Evolutionary conservation across 495 filamentous ascomycete species (phyloP).

Genomic region (Talaromyces wortmannii): DNA sequence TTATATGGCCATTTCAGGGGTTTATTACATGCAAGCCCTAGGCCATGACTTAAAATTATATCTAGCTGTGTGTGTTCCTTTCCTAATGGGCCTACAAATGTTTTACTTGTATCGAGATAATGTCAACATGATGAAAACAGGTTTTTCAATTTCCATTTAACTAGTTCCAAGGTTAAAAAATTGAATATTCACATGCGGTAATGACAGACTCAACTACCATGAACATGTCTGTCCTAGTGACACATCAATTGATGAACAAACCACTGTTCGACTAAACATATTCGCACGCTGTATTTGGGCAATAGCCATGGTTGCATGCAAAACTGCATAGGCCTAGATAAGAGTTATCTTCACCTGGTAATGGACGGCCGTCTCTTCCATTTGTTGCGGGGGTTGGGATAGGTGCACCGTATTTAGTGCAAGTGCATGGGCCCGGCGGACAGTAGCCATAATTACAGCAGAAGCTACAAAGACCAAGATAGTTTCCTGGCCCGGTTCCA

Average conservation of each 20-base stretch:
- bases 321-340: slow-evolving; percentile 13
- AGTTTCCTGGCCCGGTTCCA: slow-evolving; percentile 12
- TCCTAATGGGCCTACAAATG: background rate
- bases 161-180: background rate
- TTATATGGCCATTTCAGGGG: background rate
- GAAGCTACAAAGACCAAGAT: slow-evolving; percentile 12
- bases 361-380: slow-evolving; percentile 4
- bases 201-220: background rate
- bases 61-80: background rate
- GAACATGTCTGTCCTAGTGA: background rate
- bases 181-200: background rate
- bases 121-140: background rate
- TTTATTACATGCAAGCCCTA: background rate
- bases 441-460: slow-evolving; percentile 13
- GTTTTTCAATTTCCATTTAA: background rate
- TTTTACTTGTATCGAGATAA: background rate
- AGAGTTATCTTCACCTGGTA: slow-evolving; percentile 6
- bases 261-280: background rate
- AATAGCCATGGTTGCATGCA: slow-evolving; percentile 13
- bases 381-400: slow-evolving; percentile 7
- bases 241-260: background rate
- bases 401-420: slow-evolving; percentile 7
- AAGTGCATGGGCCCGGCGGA: slow-evolving; percentile 10
- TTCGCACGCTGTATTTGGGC: slow-evolving; percentile 9
- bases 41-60: background rate